Base-by-base conservation (phyloP, 305 asterid species). In the Plantago coronopus region DNA sequence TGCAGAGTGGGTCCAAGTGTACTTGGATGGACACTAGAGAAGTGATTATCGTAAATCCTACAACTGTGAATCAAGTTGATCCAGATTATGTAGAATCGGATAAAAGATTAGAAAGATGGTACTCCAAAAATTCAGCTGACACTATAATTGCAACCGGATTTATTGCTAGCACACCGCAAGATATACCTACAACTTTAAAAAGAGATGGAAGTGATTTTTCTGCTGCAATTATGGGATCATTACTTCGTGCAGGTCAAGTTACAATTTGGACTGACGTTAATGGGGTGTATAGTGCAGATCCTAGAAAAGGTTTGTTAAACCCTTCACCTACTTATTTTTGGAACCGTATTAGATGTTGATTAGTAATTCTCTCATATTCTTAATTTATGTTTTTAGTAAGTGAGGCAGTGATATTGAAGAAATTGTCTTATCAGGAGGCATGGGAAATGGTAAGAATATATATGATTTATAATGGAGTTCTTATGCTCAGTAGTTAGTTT, bases 171-270 rank as follows among this genome's bases (percentile, higher is more conserved):
- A 93, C 97, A 62, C 91, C 88, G 54, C 75, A 89, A 70, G 83
- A 87, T 71, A 89, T 93, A 63, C 96, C 96, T 58, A 93, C 99
- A 45, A 93, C 99, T 68, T 80, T 93, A 83, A 93, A 93, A 78
- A 83, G 99, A 75, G 99, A 93, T 58, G 99, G 99, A 46, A 93
- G 99, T 72, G 99, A 93, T 76, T 93, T 93, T 81, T 93, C 99
- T 62, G 99, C 99, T 57, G 99, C 99, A 66, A 93, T 93, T 61
- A 82, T 93, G 94, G 95, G 96, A 65, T 88, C 99, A 53, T 80
- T 93, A 69, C 78, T 89, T 59, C 81, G 50, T 81, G 99, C 99
- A 27, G 77, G 94, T 21, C 96, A 85, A 81, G 94, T 93, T 62
- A 93, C 99, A 40, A 89, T 93, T 48, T 93, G 99, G 99, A 93